phyloP scores from a whole-genome alignment of 768 basidiomycete genomes.

The Artomyces pyxidatus region DNA sequence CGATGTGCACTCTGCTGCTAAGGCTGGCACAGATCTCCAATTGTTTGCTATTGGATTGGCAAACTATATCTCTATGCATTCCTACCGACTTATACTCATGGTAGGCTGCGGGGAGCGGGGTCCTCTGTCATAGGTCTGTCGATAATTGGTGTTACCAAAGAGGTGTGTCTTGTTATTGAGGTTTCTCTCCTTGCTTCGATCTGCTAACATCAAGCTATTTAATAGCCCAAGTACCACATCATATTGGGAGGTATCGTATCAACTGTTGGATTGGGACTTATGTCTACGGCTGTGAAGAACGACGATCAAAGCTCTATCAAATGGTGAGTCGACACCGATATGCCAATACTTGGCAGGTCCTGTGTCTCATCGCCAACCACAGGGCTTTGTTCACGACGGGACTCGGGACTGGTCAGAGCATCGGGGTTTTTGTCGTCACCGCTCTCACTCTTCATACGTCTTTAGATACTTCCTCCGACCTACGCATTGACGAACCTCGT shows the following conservation, averaged over 20 bases:
- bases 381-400: no score
- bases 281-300: slow-evolving; percentile 33
- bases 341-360: no score
- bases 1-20: slow-evolving; percentile 28
- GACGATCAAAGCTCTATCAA: slow-evolving; percentile 29
- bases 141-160: slow-evolving; percentile 29
- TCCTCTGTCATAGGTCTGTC: slow-evolving; percentile 24
- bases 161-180: slow-evolving; percentile 23
- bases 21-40: slow-evolving; percentile 40
- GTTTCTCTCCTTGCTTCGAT: background rate
- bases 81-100: background rate
- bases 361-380: no score
- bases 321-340: no score
- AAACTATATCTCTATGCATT: slow-evolving; percentile 4
- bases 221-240: slow-evolving; percentile 33
- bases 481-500: no score
- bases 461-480: no score
- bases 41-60: slow-evolving; percentile 44
- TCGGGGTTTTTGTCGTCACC: no score
- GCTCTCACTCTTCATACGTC: no score
- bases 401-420: no score
- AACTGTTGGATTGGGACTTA: slow-evolving; percentile 34
- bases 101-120: slow-evolving; percentile 32
- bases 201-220: background rate
- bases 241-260: slow-evolving; percentile 30